Conservation (phyloP, 2,329 filamentous ascomycete genomes). For the Penicillium sp. region DNA sequence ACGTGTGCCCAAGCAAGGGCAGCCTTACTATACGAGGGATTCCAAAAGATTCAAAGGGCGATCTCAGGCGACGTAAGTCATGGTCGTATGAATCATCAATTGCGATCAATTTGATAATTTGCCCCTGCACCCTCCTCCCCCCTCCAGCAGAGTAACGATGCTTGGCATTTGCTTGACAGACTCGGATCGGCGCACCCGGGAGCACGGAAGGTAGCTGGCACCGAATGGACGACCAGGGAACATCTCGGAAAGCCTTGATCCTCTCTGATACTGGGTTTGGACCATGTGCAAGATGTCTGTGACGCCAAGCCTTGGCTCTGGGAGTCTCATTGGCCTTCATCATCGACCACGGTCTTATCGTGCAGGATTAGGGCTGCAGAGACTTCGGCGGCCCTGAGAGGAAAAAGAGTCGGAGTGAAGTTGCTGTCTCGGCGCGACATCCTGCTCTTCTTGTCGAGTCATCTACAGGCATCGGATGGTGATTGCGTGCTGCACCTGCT, state of each 20-base stretch:
- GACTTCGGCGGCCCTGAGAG: conserved; percentile 2
- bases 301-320: conserved; percentile 8
- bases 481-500: conserved; percentile 7
- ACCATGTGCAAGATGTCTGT: conserved; percentile 2
- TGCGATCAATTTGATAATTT: too few relatives aligned
- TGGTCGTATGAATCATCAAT: too few relatives aligned
- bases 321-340: conserved; percentile 6
- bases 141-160: conserved; percentile 4
- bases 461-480: conserved; percentile 1
- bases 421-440: background rate
- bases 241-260: conserved; percentile 1
- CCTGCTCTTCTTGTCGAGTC: too few relatives aligned
- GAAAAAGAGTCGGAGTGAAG: background rate
- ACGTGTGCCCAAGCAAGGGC: too few relatives aligned
- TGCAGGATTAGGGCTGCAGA: conserved; percentile 8
- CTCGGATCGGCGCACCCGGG: too few relatives aligned
- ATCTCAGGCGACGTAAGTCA: too few relatives aligned
- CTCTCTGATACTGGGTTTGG: background rate
- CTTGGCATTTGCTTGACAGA: conserved; percentile 22
- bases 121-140: too few relatives aligned
- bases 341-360: conserved; percentile 15
- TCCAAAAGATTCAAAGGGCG: too few relatives aligned
- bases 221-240: conserved; percentile 2
- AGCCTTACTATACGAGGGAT: too few relatives aligned
- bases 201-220: too few relatives aligned